phyloP scores from a whole-genome alignment of 139 green algal species.

The Zygnema cylindricum region DNA sequence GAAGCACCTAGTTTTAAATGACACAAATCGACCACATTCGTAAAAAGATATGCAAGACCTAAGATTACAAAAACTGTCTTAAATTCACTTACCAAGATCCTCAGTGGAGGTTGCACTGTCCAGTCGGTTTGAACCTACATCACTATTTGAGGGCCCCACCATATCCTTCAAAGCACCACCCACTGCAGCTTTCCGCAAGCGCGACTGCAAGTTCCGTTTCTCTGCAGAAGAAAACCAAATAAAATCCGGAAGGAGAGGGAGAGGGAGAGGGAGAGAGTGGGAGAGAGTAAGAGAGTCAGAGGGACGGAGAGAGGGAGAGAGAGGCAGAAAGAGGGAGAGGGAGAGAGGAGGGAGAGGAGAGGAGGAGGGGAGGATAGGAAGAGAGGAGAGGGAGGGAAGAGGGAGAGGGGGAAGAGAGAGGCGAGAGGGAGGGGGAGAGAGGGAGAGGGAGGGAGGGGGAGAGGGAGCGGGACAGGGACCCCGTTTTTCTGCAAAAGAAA shows the following conservation, averaged over 20 bases:
- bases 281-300: conserved; percentile 38
- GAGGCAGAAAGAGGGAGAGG: conserved; percentile 1
- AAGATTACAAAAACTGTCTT: too few relatives aligned
- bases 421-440: conserved; percentile 42
- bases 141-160: neutral
- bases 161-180: conserved; percentile 3
- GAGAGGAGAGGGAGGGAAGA: too few relatives aligned
- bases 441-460: conserved; percentile 39
- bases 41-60: too few relatives aligned
- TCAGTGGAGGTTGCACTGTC: neutral
- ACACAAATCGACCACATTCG: too few relatives aligned
- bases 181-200: neutral
- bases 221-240: neutral
- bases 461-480: conserved; percentile 20
- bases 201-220: neutral
- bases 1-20: too few relatives aligned
- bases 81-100: conserved; percentile 13
- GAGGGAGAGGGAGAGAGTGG: too few relatives aligned
- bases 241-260: neutral
- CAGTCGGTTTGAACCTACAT: neutral
- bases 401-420: too few relatives aligned
- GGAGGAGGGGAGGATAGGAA: too few relatives aligned
- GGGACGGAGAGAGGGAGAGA: conserved; percentile 11
- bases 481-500: neutral
- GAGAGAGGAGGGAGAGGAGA: neutral